A percentile compares a stretch with the other conserved stretches of the same genome.
Conservation (phyloP, 441 rosid species). For the Hura crepitans region DNA sequence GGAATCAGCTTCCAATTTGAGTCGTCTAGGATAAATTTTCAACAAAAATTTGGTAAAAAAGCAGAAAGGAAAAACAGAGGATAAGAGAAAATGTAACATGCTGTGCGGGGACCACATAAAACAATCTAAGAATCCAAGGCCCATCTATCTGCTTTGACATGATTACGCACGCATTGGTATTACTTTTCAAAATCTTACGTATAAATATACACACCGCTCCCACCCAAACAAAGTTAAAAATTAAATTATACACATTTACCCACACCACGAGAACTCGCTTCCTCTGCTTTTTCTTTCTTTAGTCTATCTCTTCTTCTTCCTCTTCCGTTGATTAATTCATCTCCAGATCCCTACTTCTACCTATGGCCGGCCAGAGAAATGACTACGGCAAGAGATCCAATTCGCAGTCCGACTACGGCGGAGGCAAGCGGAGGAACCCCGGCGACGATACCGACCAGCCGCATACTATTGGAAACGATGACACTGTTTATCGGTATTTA, state of each 20-base stretch:
- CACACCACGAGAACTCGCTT: background rate
- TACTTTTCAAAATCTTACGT: too few relatives aligned
- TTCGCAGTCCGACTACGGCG: conserved; percentile 71
- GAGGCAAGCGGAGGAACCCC: conserved; percentile 62
- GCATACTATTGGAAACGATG: conserved; percentile 52
- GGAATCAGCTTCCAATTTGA: too few relatives aligned
- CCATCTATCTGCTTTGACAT: too few relatives aligned
- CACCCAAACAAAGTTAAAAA: conserved; percentile 2
- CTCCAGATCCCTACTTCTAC: background rate
- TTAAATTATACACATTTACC: background rate
- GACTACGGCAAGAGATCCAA: conserved; percentile 79
- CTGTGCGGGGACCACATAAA: too few relatives aligned
- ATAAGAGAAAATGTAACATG: too few relatives aligned
- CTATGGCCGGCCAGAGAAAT: conserved; percentile 81
- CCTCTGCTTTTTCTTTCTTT: too few relatives aligned
- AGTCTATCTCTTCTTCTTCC: background rate
- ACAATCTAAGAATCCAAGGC: too few relatives aligned
- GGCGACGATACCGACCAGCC: conserved; percentile 53
- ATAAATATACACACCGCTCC: background rate
- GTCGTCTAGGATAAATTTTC: too few relatives aligned
- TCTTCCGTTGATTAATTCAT: background rate
- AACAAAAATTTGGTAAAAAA: too few relatives aligned
- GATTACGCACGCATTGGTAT: too few relatives aligned
- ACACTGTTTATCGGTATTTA: conserved; percentile 84
- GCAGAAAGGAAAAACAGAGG: too few relatives aligned